Percentiles rank a stretch among this genome's conserved stretches.
Evolutionary conservation across 83 land plant genomes (phyloP).

Genomic region (Isoetes engelmannii): DNA sequence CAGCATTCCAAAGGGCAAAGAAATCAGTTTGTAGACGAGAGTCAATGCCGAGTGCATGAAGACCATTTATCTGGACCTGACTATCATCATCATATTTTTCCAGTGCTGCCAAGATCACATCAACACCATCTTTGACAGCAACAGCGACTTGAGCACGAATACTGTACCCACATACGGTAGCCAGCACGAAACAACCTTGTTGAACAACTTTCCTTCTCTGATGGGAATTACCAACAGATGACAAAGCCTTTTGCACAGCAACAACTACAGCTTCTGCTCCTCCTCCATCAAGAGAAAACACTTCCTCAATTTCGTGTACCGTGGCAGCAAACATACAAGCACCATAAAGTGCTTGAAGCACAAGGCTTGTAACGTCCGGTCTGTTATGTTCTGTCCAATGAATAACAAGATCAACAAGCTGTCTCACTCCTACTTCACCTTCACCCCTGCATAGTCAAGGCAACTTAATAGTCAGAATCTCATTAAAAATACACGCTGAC

Average conservation of each 20-base stretch:
- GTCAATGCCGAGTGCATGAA: slow-evolving; percentile 24
- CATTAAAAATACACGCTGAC: no score
- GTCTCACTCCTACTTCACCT: slow-evolving; percentile 22
- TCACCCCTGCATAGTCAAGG: slow-evolving; percentile 20
- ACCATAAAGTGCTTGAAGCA: slow-evolving; percentile 25
- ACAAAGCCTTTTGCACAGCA: slow-evolving; percentile 24
- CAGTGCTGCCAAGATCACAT: slow-evolving; percentile 23
- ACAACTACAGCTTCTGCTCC: slow-evolving; percentile 20
- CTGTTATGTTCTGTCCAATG: slow-evolving; percentile 22
- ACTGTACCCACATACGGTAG: slow-evolving; percentile 24
- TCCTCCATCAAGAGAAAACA: slow-evolving; percentile 12
- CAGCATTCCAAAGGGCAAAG: slow-evolving; percentile 16
- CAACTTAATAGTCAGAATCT: neutral
- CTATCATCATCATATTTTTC: slow-evolving; percentile 25
- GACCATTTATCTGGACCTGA: slow-evolving; percentile 17
- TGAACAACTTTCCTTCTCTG: slow-evolving; percentile 24
- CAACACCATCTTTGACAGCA: slow-evolving; percentile 24
- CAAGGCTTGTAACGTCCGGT: slow-evolving; percentile 22
- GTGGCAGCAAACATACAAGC: slow-evolving; percentile 21
- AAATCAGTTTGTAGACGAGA: slow-evolving; percentile 14
- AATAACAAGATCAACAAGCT: slow-evolving; percentile 20
- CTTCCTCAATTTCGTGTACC: slow-evolving; percentile 17
- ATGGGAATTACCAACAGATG: slow-evolving; percentile 8
- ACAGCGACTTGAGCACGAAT: slow-evolving; percentile 18
- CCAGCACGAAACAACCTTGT: slow-evolving; percentile 17